Evolutionary conservation across 345 rosid genomes (phyloP).

Genomic region (Sisymbrium altissimum): DNA sequence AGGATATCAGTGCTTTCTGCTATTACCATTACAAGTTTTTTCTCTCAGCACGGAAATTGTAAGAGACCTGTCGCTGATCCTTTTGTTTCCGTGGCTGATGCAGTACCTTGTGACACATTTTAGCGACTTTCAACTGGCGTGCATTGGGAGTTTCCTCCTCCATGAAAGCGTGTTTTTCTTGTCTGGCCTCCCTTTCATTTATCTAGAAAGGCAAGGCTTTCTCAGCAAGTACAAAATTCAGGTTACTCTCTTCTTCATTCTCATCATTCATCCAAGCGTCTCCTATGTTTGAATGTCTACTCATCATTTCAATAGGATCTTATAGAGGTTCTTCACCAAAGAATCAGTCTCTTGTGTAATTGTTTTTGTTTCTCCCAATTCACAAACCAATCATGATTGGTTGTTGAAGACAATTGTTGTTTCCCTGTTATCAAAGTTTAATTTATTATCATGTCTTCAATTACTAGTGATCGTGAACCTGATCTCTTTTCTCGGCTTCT

Average conservation of each 20-base stretch:
- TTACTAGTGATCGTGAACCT: constrained; percentile 3
- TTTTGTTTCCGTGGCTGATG: constrained; percentile 30
- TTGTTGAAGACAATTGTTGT: neutral
- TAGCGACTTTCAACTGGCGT: constrained; percentile 88
- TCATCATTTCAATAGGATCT: neutral
- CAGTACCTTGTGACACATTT: constrained; percentile 83
- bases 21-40: neutral
- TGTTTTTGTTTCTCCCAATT: neutral
- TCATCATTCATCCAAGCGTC: neutral
- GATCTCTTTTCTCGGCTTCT: neutral
- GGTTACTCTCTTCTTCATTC: constrained; percentile 40
- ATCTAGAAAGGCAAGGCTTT: constrained; percentile 84
- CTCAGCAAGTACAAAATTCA: constrained; percentile 92
- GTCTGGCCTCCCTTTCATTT: constrained; percentile 92
- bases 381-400: neutral
- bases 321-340: neutral
- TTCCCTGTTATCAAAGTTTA: neutral
- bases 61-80: too few species aligned
- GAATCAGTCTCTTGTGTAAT: neutral
- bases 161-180: constrained; percentile 96
- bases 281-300: neutral
- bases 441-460: neutral
- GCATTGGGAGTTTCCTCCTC: constrained; percentile 90
- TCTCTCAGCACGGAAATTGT: too few species aligned
- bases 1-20: neutral